phyloP scores from a whole-genome alignment of 2,329 filamentous ascomycete species.

The Beauveria medogensis region DNA sequence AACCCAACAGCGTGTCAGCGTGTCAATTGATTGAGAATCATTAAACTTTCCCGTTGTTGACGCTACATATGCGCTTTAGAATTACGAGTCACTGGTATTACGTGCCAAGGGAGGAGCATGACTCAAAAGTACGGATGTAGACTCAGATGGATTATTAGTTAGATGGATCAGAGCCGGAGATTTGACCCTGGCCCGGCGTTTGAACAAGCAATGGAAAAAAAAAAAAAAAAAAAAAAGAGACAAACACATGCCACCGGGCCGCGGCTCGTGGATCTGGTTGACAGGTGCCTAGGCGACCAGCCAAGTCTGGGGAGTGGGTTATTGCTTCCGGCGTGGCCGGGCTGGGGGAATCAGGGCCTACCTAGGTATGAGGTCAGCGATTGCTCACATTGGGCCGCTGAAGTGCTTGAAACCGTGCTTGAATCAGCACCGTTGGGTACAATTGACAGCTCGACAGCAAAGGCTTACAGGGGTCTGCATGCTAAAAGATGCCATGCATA shows the following conservation, averaged over 20 bases:
- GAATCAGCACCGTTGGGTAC: no score
- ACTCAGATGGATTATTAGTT: no score
- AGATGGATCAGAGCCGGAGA: neutral
- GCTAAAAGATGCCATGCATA: neutral
- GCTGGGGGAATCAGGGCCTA: neutral
- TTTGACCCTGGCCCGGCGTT: neutral
- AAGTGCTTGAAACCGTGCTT: no score
- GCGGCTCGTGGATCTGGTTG: neutral
- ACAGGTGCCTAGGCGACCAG: no score
- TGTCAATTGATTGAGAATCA: neutral
- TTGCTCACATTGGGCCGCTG: neutral
- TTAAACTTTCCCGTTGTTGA: neutral
- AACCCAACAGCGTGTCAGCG: neutral
- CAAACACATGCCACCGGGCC: constrained; percentile 5
- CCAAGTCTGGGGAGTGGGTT: neutral
- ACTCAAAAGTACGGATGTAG: neutral
- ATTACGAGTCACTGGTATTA: neutral
- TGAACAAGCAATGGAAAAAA: neutral
- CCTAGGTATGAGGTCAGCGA: neutral
- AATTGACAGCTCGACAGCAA: no score
- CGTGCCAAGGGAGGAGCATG: neutral
- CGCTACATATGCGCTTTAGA: no score
- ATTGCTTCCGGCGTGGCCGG: constrained; percentile 2
- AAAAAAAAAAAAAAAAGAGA: neutral
- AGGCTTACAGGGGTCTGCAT: neutral